A percentile compares a stretch with the other conserved stretches of the same genome.
Evolutionary conservation across 2,329 filamentous ascomycete species (phyloP).

Genomic region (Ophiostoma piceae): DNA sequence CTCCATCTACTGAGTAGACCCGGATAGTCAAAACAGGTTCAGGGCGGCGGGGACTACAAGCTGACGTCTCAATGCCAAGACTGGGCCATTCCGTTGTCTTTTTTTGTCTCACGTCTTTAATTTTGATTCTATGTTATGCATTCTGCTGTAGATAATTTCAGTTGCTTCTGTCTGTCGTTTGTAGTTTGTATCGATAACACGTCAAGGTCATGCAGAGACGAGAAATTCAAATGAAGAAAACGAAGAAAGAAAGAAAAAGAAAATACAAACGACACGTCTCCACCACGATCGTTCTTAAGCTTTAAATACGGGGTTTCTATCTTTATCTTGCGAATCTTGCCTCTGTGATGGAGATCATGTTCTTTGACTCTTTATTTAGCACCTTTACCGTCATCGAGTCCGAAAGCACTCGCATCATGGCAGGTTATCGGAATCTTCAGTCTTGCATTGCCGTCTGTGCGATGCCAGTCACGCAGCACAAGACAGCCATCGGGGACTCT

Average conservation of each 20-base stretch:
- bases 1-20: not conserved
- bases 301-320: not conserved
- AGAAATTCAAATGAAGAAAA: not conserved
- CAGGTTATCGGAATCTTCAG: not conserved
- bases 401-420: not conserved
- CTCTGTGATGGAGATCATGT: not conserved
- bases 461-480: not conserved
- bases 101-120: too few species aligned
- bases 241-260: too few species aligned
- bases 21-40: not conserved
- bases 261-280: not conserved
- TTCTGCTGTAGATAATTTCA: too few species aligned
- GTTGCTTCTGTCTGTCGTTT: too few species aligned
- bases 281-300: not conserved
- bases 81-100: not conserved
- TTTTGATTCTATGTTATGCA: too few species aligned
- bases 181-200: too few species aligned
- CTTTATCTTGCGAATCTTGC: constrained; percentile 2
- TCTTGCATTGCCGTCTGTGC: not conserved
- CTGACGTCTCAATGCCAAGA: constrained; percentile 6
- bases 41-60: not conserved
- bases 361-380: not conserved
- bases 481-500: not conserved
- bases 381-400: not conserved
- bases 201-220: too few species aligned